These are phyloP conservation scores for Russula sp. DNA, from an alignment of 768 basidiomycete species.

Conservation along the genomic window DNA sequence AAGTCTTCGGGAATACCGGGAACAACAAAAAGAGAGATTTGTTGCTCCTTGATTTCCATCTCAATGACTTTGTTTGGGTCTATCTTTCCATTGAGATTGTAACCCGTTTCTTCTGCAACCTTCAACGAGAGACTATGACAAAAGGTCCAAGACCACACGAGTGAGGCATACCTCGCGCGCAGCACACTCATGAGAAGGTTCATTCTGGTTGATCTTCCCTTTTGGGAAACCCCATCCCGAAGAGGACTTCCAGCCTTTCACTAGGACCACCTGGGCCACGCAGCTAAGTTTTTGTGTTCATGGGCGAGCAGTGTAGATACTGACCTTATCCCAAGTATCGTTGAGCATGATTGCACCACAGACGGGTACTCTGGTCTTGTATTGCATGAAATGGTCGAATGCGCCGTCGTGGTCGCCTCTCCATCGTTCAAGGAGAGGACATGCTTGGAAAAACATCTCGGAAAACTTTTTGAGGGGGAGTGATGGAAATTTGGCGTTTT, in stretches of 20 bases:
- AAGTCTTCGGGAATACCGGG: slow-evolving; percentile 83
- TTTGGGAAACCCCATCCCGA: slow-evolving; percentile 99
- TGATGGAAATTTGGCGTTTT: slow-evolving; percentile 80
- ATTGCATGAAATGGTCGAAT: slow-evolving; percentile 87
- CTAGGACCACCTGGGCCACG: slow-evolving; percentile 74
- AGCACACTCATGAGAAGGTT: slow-evolving; percentile 77
- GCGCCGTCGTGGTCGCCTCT: slow-evolving; percentile 79
- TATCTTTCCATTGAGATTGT: slow-evolving; percentile 68
- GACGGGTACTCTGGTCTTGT: slow-evolving; percentile 94
- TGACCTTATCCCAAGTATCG: slow-evolving; percentile 85
- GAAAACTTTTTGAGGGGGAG: slow-evolving; percentile 90
- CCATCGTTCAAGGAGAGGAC: slow-evolving; percentile 77
- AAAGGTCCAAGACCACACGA: neutral
- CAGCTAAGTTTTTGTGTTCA: slow-evolving; percentile 15
- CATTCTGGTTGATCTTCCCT: slow-evolving; percentile 98
- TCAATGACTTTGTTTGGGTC: slow-evolving; percentile 67
- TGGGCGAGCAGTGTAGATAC: slow-evolving; percentile 16
- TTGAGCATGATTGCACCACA: slow-evolving; percentile 98
- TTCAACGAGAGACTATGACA: slow-evolving; percentile 29
- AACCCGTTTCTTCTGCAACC: slow-evolving; percentile 97
- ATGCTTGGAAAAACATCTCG: slow-evolving; percentile 79
- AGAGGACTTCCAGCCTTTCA: slow-evolving; percentile 95
- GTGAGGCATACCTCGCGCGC: slow-evolving; percentile 69
- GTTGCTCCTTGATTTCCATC: slow-evolving; percentile 83
- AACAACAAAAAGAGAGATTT: slow-evolving; percentile 86